These are phyloP conservation scores for Pelargonium cotyledonis DNA, from an alignment of 441 rosid species.

Conservation along the genomic window DNA sequence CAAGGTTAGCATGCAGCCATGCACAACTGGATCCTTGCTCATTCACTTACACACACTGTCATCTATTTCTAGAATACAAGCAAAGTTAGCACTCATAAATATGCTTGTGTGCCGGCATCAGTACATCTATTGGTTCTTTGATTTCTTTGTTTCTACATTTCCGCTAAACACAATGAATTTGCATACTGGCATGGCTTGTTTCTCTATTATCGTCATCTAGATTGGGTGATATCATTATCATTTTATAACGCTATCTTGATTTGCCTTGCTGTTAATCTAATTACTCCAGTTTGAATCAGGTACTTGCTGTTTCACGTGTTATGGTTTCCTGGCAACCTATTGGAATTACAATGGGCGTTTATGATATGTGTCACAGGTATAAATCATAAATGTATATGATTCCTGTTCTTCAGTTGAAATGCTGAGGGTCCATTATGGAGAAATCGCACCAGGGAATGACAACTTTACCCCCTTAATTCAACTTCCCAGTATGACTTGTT, in stretches of 20 bases:
- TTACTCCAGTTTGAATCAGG: conserved; percentile 34
- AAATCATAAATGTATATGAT: neutral
- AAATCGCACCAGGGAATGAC: neutral
- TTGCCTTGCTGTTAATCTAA: conserved; percentile 3
- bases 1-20: conserved; percentile 44
- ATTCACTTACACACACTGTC: neutral
- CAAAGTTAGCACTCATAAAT: neutral
- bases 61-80: neutral
- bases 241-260: neutral
- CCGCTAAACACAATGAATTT: neutral
- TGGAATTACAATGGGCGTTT: conserved; percentile 87
- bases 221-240: neutral
- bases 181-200: neutral
- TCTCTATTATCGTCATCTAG: neutral
- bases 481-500: neutral
- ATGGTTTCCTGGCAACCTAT: conserved; percentile 97
- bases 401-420: neutral
- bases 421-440: neutral
- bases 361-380: conserved; percentile 96
- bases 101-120: neutral
- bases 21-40: conserved; percentile 4
- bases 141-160: neutral
- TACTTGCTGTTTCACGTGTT: conserved; percentile 87
- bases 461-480: neutral
- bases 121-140: conserved; percentile 2